These are phyloP conservation scores for Umbelopsis sp. DNA, from an alignment of 371 early-diverging fungal species.

Conservation along the genomic window DNA sequence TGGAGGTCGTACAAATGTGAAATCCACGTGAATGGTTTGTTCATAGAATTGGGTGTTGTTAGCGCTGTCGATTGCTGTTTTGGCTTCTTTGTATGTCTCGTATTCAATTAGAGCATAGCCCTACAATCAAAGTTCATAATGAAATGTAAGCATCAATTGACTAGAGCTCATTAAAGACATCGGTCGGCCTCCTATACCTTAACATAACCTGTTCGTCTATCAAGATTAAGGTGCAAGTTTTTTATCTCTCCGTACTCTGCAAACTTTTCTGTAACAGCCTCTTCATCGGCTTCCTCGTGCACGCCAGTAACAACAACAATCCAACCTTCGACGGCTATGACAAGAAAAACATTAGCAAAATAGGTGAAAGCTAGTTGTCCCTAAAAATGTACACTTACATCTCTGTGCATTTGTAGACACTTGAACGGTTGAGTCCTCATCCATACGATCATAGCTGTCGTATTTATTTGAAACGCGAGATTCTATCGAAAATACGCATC, in stretches of 20 bases:
- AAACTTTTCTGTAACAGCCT: constrained; percentile 86
- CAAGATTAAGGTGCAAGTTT: constrained; percentile 89
- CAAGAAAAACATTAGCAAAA: background rate
- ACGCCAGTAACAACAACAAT: constrained; percentile 88
- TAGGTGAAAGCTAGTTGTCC: background rate
- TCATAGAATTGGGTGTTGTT: constrained; percentile 77
- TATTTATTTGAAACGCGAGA: constrained; percentile 8
- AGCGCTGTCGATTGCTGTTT: constrained; percentile 74
- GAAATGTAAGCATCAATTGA: background rate
- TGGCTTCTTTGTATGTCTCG: constrained; percentile 80
- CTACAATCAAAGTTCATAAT: constrained; percentile 39
- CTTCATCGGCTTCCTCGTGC: constrained; percentile 95
- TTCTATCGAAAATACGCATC: constrained; percentile 17
- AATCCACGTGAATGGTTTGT: constrained; percentile 73
- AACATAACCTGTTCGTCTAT: constrained; percentile 93
- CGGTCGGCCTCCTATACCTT: constrained; percentile 63
- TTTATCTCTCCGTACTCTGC: constrained; percentile 89
- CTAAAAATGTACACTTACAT: constrained; percentile 47
- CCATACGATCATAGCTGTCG: constrained; percentile 26
- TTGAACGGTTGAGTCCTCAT: constrained; percentile 23
- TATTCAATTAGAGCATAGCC: constrained; percentile 96
- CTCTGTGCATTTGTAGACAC: constrained; percentile 57
- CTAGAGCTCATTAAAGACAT: background rate
- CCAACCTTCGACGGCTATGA: constrained; percentile 92
- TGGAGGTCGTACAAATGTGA: constrained; percentile 76